These are phyloP conservation scores for Podospora conica DNA, from an alignment of 495 filamentous ascomycete genomes.

Conservation along the genomic window DNA sequence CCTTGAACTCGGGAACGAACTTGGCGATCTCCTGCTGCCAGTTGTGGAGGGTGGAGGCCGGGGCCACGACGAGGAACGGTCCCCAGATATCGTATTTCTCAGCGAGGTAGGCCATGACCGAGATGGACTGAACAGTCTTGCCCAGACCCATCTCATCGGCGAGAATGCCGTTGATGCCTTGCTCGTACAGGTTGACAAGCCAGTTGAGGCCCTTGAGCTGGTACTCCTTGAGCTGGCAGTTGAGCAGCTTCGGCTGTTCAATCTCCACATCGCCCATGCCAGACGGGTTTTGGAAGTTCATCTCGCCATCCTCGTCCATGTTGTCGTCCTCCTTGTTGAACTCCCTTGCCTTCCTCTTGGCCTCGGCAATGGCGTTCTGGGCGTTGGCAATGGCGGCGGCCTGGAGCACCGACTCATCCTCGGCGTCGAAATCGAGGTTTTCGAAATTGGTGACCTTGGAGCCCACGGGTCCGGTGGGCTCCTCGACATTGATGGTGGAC, in stretches of 20 bases:
- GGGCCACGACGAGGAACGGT: constrained; percentile 93
- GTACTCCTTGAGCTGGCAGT: constrained; percentile 93
- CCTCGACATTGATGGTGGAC: constrained; percentile 48
- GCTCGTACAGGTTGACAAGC: constrained; percentile 98
- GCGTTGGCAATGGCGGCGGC: constrained; percentile 91
- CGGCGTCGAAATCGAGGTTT: constrained; percentile 90
- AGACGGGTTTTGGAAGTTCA: constrained; percentile 99
- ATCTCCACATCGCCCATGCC: constrained; percentile 91
- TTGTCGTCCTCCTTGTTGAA: constrained; percentile 69
- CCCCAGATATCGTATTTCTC: constrained; percentile 98
- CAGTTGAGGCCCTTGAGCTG: constrained; percentile 98
- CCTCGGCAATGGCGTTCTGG: constrained; percentile 91
- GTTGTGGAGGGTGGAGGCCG: constrained; percentile 94
- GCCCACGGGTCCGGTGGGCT: constrained; percentile 50
- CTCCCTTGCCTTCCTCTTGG: constrained; percentile 83
- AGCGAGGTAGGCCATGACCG: constrained; percentile 97
- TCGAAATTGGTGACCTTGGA: constrained; percentile 86
- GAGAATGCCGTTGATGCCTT: constrained; percentile 98
- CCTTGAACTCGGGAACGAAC: constrained; percentile 91
- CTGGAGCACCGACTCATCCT: constrained; percentile 76
- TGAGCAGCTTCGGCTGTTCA: constrained; percentile 89
- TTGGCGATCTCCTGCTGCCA: constrained; percentile 97
- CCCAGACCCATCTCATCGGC: constrained; percentile 99
- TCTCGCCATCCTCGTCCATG: constrained; percentile 79
- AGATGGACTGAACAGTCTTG: constrained; percentile 98